phyloP scores from a whole-genome alignment of 192 early-diverging fungal genomes.

The Spinellus fusiger region DNA sequence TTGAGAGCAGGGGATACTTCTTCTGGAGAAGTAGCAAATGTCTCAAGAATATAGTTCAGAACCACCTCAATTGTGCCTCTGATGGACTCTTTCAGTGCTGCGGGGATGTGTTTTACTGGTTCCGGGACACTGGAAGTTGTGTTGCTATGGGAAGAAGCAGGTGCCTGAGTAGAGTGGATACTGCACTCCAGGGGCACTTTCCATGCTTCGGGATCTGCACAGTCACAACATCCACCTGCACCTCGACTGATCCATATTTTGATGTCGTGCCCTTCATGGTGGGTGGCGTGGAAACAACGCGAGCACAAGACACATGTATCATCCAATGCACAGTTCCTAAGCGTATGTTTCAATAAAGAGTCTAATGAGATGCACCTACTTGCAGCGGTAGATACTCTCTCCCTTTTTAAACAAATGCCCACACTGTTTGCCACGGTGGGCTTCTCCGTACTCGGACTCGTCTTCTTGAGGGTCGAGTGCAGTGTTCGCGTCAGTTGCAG shows the following conservation, averaged over 20 bases:
- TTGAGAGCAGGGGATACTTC: conserved; percentile 6
- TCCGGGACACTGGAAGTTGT: no score
- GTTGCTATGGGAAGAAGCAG: no score
- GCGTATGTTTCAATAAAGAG: background rate
- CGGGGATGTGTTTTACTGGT: conserved; percentile 38
- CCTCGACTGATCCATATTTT: conserved; percentile 79
- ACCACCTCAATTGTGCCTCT: conserved; percentile 77
- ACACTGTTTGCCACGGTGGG: conserved; percentile 77
- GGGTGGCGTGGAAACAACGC: conserved; percentile 84
- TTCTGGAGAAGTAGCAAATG: conserved; percentile 58
- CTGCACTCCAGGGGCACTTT: conserved; percentile 76
- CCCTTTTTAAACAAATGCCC: conserved; percentile 92
- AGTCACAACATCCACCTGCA: conserved; percentile 95
- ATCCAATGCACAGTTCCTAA: conserved; percentile 91
- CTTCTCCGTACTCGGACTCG: conserved; percentile 58
- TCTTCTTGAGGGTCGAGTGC: conserved; percentile 12
- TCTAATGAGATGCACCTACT: conserved; percentile 32
- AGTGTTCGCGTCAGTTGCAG: conserved; percentile 1
- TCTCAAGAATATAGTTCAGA: conserved; percentile 88
- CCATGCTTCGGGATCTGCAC: conserved; percentile 97
- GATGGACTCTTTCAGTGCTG: conserved; percentile 57
- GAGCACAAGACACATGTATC: conserved; percentile 95
- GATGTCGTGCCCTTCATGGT: conserved; percentile 92
- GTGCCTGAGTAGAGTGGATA: conserved; percentile 59
- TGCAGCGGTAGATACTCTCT: conserved; percentile 92